Percentiles rank a stretch among this genome's conserved stretches.
phyloP scores from a whole-genome alignment of 176 grass and related monocot genomes.

The Triticum turgidum region DNA sequence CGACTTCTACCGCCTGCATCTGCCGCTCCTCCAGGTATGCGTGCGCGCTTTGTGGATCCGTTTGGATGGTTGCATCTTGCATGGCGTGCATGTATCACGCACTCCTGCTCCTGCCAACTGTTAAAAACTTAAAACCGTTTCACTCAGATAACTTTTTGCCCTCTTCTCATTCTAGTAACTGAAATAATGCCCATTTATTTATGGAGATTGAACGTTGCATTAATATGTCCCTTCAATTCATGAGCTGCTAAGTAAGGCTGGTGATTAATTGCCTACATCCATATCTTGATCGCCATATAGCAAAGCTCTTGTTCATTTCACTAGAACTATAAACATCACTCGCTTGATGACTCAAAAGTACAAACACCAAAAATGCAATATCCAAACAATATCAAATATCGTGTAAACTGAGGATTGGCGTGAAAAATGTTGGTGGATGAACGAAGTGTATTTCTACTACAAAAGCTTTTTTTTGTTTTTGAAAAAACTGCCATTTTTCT shows the following conservation, averaged over 20 bases:
- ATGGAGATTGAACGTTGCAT: neutral
- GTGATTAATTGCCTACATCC: neutral
- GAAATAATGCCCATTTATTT: neutral
- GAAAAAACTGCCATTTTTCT: no score
- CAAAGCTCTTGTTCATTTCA: no score
- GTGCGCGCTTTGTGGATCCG: neutral
- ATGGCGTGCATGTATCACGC: neutral
- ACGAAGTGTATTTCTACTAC: no score
- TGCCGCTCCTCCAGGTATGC: constrained; percentile 65
- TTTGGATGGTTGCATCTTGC: neutral
- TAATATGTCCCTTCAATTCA: neutral
- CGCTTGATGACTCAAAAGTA: neutral
- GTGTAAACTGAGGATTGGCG: neutral
- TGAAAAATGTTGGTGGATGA: neutral
- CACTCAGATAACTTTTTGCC: neutral
- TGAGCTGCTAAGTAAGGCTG: neutral
- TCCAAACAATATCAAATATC: no score
- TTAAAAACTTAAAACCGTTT: neutral
- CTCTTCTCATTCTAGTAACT: neutral
- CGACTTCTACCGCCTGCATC: constrained; percentile 52
- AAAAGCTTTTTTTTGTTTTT: no score
- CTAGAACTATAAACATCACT: no score
- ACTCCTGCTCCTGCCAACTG: neutral
- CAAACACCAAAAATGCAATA: neutral
- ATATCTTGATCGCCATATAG: neutral